Base-by-base conservation (phyloP, 495 filamentous ascomycete genomes). In the Chaetomium cochliodes region DNA sequence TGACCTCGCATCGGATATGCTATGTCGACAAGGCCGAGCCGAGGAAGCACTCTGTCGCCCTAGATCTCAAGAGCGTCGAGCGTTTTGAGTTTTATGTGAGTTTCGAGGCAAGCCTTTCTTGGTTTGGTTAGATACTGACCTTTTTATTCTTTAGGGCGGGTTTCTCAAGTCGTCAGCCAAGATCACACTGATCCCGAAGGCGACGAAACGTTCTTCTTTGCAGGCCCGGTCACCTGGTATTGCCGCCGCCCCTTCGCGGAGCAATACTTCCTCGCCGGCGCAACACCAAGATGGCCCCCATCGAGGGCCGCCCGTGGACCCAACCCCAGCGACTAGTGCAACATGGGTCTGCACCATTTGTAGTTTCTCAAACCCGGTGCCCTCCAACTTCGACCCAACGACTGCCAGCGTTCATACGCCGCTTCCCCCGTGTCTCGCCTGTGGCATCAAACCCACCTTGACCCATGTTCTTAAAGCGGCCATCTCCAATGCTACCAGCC, bases 271-370 rank as follows among this genome's bases (percentile, higher is more conserved):
- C 18, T 83, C 85, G 2, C 80, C 82, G 37, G 73, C 78, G 28
- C 80, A 82, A 25, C 74, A 78, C 49, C 72, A 76, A 20, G 82
- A 84, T 12, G 82, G 82, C 33, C 75, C 84, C 7, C 73, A 80
- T 49, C 75, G 82, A 20, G 72, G 80, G 7, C 76, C 84, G 28
- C 78, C 78, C 12, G 74, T 84, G 37, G 79, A 83, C 5, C 74
- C 80, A 13, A 61, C 80, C 7, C 73, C 81, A 46, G 71, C 78
- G 11, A 86, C 81, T 70, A 81, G 80, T 62, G 92, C 90, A 5
- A 96, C 93, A n/a, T 98, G 94, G 94, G 87, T 98, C 52, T 98
- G 96, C 79, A 89, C 91, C 3, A 98, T 98, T 72, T 98, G 94
- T 78, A 92, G 90, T 51, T 93, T 96, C 72, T 96, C 94, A n/a